Evolutionary conservation across 345 rosid genomes (phyloP), one percentile per base, ranked within the genome.

Genomic region (Camelina laxa): DNA sequence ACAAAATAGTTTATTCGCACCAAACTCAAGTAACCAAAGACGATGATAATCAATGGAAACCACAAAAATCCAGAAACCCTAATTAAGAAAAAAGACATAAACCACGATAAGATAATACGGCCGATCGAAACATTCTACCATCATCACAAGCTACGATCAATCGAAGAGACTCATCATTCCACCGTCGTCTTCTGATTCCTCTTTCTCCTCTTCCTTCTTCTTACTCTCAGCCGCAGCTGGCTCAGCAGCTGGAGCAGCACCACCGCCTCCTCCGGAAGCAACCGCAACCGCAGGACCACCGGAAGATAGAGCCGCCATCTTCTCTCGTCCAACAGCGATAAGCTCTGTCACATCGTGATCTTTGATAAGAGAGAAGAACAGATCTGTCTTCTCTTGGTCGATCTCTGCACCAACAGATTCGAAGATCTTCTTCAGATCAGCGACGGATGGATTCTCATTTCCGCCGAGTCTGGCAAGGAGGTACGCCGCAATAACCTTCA

Each of bases 201-300:
- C 97, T 60, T 87, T 88, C 84, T 91, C 94, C 65, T 87, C 92
- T n/a, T 82, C 88, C 77, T 89, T 88, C 84, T 86, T 89, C 41
- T 88, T 77, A 78, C 80, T 84, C 14, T 84, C 89, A 36, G 91
- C 88, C 55, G 47, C 68, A 10, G 55, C 67, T 38, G 67, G 62
- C 68, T 39, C 73, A 17, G 91, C 77, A 0, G 84, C 87, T 54
- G 83, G 85, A 69, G 57, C 79, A 56, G 60, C 89, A 0, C 39
- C 89, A 19, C 69, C 77, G 2, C 80, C 82, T 41, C 81, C 85
- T 39, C 83, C 80, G 1, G 82, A 69, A 1, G 84, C 78, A 54
- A 80, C 85, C 15, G 69, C 80, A 15, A 67, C 81, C 19, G 77
- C 90, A 38, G 88, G 80, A 54, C 90, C 94, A 58, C 91, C 87